phyloP scores from a whole-genome alignment of 805 yeast genomes.

The Saccharomycopsis microspora region DNA sequence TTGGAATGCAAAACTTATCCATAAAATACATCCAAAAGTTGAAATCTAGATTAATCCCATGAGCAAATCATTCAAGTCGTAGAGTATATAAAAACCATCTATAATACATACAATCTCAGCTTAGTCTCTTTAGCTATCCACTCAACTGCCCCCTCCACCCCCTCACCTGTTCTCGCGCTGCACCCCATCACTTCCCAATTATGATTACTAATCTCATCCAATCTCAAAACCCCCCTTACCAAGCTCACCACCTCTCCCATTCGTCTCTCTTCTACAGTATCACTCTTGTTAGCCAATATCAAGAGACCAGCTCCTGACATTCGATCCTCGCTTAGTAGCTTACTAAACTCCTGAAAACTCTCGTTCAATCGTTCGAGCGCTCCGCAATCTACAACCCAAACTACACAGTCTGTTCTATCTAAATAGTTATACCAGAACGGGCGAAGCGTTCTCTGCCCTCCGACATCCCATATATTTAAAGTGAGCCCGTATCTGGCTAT shows the following conservation, averaged over 20 bases:
- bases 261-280: conserved; percentile 29
- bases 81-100: no score
- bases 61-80: no score
- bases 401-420: conserved; percentile 63
- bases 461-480: conserved; percentile 76
- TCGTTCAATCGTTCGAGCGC: conserved; percentile 53
- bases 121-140: conserved; percentile 33
- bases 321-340: conserved; percentile 53
- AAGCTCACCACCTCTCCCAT: conserved; percentile 3
- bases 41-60: no score
- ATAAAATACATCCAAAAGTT: no score
- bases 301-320: conserved; percentile 60
- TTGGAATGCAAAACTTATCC: no score
- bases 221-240: conserved; percentile 20
- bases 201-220: conserved; percentile 27
- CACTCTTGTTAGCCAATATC: conserved; percentile 67
- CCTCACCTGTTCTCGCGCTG: conserved; percentile 37
- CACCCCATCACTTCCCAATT: conserved; percentile 32
- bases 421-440: conserved; percentile 92
- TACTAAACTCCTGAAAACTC: conserved; percentile 52
- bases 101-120: conserved; percentile 26
- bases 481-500: conserved; percentile 31
- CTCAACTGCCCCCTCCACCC: conserved; percentile 28
- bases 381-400: conserved; percentile 78
- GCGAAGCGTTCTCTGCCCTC: conserved; percentile 77